A percentile compares a stretch with the other conserved stretches of the same genome.
Evolutionary conservation across 768 basidiomycete genomes (phyloP).

Genomic region (Sistotremastrum niveocremeum): DNA sequence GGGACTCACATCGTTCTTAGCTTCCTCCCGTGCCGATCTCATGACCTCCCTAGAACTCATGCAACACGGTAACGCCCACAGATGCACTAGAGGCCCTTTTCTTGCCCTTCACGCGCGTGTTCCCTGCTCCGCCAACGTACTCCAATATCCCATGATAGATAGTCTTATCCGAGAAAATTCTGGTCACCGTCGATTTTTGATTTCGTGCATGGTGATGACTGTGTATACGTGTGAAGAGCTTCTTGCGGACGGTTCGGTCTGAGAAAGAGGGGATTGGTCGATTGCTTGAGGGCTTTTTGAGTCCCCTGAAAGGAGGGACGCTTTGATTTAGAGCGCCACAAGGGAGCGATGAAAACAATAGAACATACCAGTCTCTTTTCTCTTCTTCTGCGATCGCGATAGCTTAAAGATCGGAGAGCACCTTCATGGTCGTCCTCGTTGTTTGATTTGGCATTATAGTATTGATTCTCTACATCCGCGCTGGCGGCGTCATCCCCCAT

Average conservation of each 20-base stretch:
- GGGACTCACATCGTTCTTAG: conserved; percentile 78
- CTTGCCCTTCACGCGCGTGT: conserved; percentile 40
- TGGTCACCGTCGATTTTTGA: conserved; percentile 92
- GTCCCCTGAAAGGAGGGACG: no score
- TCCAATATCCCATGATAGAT: conserved; percentile 98
- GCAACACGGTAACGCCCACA: conserved; percentile 74
- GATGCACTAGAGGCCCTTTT: conserved; percentile 24
- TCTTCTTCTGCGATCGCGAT: conserved; percentile 89
- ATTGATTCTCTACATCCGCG: conserved; percentile 93
- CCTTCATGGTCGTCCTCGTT: conserved; percentile 91
- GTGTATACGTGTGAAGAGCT: conserved; percentile 77
- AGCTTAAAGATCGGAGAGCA: conserved; percentile 77
- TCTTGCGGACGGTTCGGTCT: conserved; percentile 64
- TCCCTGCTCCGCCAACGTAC: conserved; percentile 74
- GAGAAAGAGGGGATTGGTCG: conserved; percentile 86
- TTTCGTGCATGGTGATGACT: conserved; percentile 86
- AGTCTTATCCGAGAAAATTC: conserved; percentile 94
- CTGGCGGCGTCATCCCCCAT: conserved; percentile 66
- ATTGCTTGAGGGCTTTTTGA: conserved; percentile 98
- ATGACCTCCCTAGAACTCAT: conserved; percentile 95
- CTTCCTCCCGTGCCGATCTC: conserved; percentile 77
- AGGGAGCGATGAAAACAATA: neutral
- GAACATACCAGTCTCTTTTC: conserved; percentile 79
- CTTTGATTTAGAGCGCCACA: neutral
- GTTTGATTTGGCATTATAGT: conserved; percentile 92